These are phyloP conservation scores for Penicillium lividum DNA, from an alignment of 495 filamentous ascomycete species.

Conservation along the genomic window DNA sequence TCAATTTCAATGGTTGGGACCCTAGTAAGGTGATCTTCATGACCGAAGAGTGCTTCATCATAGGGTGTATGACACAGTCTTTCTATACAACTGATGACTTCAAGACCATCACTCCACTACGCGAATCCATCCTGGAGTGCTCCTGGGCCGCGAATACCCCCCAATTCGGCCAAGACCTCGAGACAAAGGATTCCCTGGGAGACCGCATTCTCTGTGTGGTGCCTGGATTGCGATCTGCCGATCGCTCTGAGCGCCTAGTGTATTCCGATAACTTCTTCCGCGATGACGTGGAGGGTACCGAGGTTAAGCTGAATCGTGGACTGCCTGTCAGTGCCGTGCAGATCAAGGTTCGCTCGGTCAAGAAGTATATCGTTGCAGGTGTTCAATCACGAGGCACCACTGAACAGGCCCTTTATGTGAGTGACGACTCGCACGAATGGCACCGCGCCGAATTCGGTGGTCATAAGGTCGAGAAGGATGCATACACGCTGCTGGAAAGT, in stretches of 20 bases:
- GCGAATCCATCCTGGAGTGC: conserved; percentile 67
- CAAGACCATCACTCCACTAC: conserved; percentile 59
- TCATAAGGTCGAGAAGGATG: conserved; percentile 77
- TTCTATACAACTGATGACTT: conserved; percentile 89
- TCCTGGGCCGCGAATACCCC: conserved; percentile 78
- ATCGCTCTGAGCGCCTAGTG: conserved; percentile 69
- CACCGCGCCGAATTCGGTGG: conserved; percentile 87
- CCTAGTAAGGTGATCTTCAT: conserved; percentile 81
- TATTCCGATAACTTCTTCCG: conserved; percentile 79
- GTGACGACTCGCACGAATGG: conserved; percentile 80
- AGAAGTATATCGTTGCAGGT: conserved; percentile 82
- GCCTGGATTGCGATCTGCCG: conserved; percentile 59
- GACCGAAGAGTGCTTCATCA: conserved; percentile 59
- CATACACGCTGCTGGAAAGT: conserved; percentile 91
- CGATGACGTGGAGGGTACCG: conserved; percentile 51
- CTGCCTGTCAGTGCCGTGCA: conserved; percentile 76
- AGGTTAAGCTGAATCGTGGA: conserved; percentile 72
- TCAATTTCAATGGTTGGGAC: conserved; percentile 81
- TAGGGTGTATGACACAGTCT: conserved; percentile 46
- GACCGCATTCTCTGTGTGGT: conserved; percentile 79
- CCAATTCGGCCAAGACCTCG: conserved; percentile 64
- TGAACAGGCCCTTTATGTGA: conserved; percentile 85
- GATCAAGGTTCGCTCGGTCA: conserved; percentile 66
- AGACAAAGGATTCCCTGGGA: conserved; percentile 55
- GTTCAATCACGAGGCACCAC: conserved; percentile 74